Conservation (phyloP, 805 yeast species). For the Wickerhamomyces tratensis region DNA sequence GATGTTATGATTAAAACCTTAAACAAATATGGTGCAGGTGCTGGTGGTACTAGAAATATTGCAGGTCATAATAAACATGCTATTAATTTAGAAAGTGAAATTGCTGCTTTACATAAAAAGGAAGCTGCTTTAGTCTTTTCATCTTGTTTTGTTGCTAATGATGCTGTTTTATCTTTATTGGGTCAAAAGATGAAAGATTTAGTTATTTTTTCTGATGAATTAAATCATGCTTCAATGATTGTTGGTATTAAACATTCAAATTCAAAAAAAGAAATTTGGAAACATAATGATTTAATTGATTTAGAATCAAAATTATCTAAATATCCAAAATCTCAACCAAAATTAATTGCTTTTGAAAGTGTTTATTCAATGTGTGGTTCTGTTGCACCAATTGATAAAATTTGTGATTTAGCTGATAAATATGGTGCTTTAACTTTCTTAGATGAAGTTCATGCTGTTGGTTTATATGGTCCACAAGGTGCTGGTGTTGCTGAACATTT, state of each 20-base stretch:
- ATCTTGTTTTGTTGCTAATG: slow-evolving; percentile 95
- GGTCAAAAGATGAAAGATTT: slow-evolving; percentile 87
- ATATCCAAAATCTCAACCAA: slow-evolving; percentile 84
- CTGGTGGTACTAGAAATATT: slow-evolving; percentile 98
- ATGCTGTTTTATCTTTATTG: slow-evolving; percentile 81
- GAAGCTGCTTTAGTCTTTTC: slow-evolving; percentile 93
- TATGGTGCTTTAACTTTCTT: slow-evolving; percentile 95
- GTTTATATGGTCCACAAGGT: slow-evolving; percentile 98
- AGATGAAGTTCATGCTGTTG: slow-evolving; percentile 99
- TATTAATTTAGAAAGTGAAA: slow-evolving; percentile 73
- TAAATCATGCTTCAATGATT: slow-evolving; percentile 97
- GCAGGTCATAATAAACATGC: slow-evolving; percentile 96
- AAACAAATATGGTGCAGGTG: slow-evolving; percentile 93
- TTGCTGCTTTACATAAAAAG: slow-evolving; percentile 88
- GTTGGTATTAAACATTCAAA: slow-evolving; percentile 89
- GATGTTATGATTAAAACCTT: slow-evolving; percentile 70
- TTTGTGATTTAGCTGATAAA: slow-evolving; percentile 93
- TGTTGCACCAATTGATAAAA: slow-evolving; percentile 83
- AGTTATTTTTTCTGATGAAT: slow-evolving; percentile 86
- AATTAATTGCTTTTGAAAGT: slow-evolving; percentile 92
- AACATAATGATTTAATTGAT: slow-evolving; percentile 81
- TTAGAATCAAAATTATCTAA: slow-evolving; percentile 69
- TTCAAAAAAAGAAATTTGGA: slow-evolving; percentile 80
- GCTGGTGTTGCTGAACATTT: slow-evolving; percentile 99
- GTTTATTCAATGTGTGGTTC: slow-evolving; percentile 99